Evolutionary conservation across 2,329 filamentous ascomycete genomes (phyloP).

Genomic region (Chrysoporthe cubensis): DNA sequence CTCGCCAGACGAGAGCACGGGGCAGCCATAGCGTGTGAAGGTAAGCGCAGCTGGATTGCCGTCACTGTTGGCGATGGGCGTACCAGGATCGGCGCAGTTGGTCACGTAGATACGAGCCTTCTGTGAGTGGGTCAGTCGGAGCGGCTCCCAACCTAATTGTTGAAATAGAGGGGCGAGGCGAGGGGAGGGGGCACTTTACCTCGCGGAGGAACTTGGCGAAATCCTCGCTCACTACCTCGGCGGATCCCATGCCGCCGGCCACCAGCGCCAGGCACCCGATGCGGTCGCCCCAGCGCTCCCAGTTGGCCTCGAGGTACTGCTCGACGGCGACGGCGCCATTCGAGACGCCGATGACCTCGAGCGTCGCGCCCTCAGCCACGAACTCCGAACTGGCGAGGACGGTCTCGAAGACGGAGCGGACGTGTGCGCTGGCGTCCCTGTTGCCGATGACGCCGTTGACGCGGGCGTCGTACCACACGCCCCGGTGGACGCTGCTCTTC

Average conservation of each 20-base stretch:
- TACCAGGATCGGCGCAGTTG: slow-evolving; percentile 55
- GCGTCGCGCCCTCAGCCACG: slow-evolving; percentile 51
- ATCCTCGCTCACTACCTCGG: slow-evolving; percentile 45
- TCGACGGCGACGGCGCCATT: slow-evolving; percentile 65
- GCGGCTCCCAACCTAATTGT: too few species aligned
- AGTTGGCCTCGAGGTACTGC: slow-evolving; percentile 61
- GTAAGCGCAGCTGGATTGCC: slow-evolving; percentile 47
- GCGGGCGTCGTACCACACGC: slow-evolving; percentile 52
- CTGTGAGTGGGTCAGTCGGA: slow-evolving; percentile 41
- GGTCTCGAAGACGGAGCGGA: slow-evolving; percentile 67
- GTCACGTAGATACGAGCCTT: slow-evolving; percentile 63
- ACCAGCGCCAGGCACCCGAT: slow-evolving; percentile 55
- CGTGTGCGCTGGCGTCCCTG: slow-evolving; percentile 60
- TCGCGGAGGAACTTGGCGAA: slow-evolving; percentile 56
- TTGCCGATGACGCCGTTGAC: slow-evolving; percentile 69
- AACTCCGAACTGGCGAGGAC: slow-evolving; percentile 55
- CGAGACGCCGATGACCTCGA: slow-evolving; percentile 75
- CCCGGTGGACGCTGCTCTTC: slow-evolving; percentile 63
- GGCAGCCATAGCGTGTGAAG: slow-evolving; percentile 60
- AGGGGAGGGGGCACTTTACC: slow-evolving; percentile 39
- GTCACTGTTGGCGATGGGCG: slow-evolving; percentile 55
- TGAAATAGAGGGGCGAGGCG: neutral
- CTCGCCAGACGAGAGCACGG: slow-evolving; percentile 72
- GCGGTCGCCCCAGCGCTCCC: slow-evolving; percentile 47
- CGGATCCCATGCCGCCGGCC: slow-evolving; percentile 48